Evolutionary conservation across 2,329 filamentous ascomycete species (phyloP), one percentile per base, ranked within the genome.

Genomic region (Exophiala calicioides): DNA sequence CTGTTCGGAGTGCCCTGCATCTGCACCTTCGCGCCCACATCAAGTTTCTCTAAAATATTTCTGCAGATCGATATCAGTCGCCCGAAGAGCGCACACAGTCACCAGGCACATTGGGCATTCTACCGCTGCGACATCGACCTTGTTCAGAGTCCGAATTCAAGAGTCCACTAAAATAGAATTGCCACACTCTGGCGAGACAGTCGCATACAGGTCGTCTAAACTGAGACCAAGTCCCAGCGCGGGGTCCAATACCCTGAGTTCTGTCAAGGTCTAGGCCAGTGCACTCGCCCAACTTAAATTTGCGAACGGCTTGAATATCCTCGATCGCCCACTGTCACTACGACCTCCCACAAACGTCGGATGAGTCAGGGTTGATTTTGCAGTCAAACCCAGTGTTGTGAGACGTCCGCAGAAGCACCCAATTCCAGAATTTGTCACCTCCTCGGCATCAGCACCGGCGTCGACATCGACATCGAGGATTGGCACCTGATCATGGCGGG

Each of bases 401-500:
- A 33, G 36, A 46, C 36, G 27, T 21, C 21, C 35, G n/a, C 24
- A 24, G 31, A 33, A 36, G 31, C 36, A 35, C 37, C 24, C 34
- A 29, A 16, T 45, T 41, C 23, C 42, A 27, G 34, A 27, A 27
- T 37, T 23, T n/a, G n/a, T n/a, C n/a, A n/a, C n/a, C n/a, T n/a
- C n/a, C n/a, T n/a, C n/a, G n/a, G n/a, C n/a, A n/a, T n/a, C 18
- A 35, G 18, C 12, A 9, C n/a, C 23, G 12, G 34, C 29, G 26
- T 23, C 39, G 33, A 37, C n/a, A 23, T 42, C 30, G 40, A 32
- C 48, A 46, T 44, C 36, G 44, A 49, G 38, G 35, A 47, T 29
- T 31, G 31, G 30, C 44, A 52, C 27, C 65, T n/a, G 20, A 76
- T 65, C 68, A 93, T 93, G 88, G 84, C 88, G 73, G 87, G 87